phyloP scores from a whole-genome alignment of 75 land plant genomes.

The Chamaecyparis obtusa region DNA sequence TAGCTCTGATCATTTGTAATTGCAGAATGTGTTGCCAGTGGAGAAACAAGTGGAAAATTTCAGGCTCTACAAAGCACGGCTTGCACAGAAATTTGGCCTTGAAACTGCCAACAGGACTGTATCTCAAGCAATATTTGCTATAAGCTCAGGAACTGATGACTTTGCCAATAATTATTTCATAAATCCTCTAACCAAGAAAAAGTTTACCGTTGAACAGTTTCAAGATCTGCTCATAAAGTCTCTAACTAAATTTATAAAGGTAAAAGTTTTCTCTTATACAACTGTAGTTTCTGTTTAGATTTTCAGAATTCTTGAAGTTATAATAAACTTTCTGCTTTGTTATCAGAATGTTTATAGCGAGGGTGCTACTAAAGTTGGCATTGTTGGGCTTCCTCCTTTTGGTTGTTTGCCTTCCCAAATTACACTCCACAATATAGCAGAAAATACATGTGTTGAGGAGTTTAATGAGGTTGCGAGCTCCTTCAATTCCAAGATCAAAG shows the following conservation, averaged over 20 bases:
- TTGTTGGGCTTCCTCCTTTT: slow-evolving; percentile 59
- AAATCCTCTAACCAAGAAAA: slow-evolving; percentile 46
- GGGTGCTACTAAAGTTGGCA: slow-evolving; percentile 59
- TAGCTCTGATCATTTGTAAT: too few species aligned
- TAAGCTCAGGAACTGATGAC: too few species aligned
- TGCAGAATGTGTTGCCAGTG: too few species aligned
- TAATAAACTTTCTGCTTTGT: too few species aligned
- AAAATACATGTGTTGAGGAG: slow-evolving; percentile 21
- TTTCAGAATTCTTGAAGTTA: too few species aligned
- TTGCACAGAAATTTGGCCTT: too few species aligned
- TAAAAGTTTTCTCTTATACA: neutral
- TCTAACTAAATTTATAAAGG: slow-evolving; percentile 51
- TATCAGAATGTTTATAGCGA: slow-evolving; percentile 43
- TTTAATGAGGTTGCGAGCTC: slow-evolving; percentile 27
- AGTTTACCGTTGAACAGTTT: slow-evolving; percentile 40
- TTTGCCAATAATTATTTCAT: slow-evolving; percentile 57
- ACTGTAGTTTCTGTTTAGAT: neutral
- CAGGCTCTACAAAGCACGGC: too few species aligned
- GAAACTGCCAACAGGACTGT: too few species aligned
- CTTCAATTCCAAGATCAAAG: slow-evolving; percentile 34
- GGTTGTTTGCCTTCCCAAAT: slow-evolving; percentile 71
- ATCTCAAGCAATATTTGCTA: too few species aligned
- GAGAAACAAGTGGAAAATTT: too few species aligned
- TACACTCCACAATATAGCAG: slow-evolving; percentile 25
- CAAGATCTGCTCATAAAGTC: slow-evolving; percentile 40